Evolutionary conservation across 2,329 filamentous ascomycete genomes (phyloP), one percentile per base, ranked within the genome.

Genomic region (Samsoniella hepiali): DNA sequence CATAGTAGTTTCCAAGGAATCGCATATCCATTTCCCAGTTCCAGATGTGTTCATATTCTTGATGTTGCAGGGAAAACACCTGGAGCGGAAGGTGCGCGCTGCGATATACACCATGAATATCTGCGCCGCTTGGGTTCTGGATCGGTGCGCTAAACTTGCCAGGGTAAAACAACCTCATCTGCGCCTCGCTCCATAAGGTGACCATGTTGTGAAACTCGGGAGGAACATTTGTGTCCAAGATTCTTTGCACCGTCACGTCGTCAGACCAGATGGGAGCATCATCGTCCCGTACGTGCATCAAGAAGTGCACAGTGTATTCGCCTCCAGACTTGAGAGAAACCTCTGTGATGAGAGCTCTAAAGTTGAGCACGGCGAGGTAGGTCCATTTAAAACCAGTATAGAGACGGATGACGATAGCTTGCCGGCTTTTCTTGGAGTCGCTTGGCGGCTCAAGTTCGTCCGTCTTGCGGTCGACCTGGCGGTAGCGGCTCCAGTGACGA

Each of bases 261-360:
- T 95, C 91, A 0, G 91, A 86, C 90, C 90, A 96, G 68, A 96
- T 91, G 51, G 89, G 90, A 49, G 88, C 78, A 69, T 90, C 86
- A 68, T 90, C 84, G 73, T 96, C 89, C 69, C 91, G 91, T 67
- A 96, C 91, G 68, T 96, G 91, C 45, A 96, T 83, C 42, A 96
- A 80, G 72, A 97, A 92, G 74, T 95, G 91, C 3, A 96, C 82
- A 5, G 84, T 83, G 69, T 95, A 96, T 73, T 96, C 91, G 54
- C 89, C 91, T 38, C 91, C 91, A 0, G 91, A 93, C 62, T 86
- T 81, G 56, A 97, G 78, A 8, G 88, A 86, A 10, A 96, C 80
- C 75, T 97, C 92, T 4, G 89, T 86, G 49, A 96, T 86, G 69
- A 97, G 79, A 38, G 93, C 89, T 17, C 92, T 90, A 69, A 97